Evolutionary conservation across 306 rosid genomes (phyloP).

Genomic region (Hippophae gyantsensis): DNA sequence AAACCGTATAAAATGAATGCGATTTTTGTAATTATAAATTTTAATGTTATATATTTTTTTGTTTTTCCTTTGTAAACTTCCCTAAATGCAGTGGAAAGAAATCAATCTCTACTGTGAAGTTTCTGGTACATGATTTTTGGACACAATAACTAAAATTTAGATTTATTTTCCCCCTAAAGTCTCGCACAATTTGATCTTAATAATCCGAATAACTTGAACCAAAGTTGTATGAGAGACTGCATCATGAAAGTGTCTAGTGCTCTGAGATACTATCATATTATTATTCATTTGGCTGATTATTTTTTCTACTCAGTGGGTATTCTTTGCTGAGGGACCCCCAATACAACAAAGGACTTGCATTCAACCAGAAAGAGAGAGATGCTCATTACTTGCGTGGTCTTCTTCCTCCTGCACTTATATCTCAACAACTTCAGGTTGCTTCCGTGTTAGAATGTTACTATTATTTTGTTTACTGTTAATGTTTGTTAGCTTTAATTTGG

Average conservation of each 20-base stretch:
- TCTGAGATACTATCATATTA: not conserved
- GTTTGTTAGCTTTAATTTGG: not conserved
- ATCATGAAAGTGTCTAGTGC: not conserved
- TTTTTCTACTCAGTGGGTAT: slow-evolving; percentile 52
- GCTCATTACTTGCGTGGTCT: slow-evolving; percentile 94
- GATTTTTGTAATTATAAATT: too few species aligned
- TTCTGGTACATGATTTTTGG: not conserved
- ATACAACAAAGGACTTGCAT: slow-evolving; percentile 88
- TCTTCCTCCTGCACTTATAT: slow-evolving; percentile 53
- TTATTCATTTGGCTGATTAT: not conserved
- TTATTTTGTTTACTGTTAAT: too few species aligned
- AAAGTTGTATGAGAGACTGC: not conserved
- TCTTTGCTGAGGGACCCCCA: slow-evolving; percentile 92
- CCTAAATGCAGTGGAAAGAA: too few species aligned
- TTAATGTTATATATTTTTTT: too few species aligned
- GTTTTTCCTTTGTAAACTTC: too few species aligned
- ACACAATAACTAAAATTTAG: not conserved
- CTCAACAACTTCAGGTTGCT: slow-evolving; percentile 83
- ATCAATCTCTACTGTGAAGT: too few species aligned
- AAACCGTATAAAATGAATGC: too few species aligned
- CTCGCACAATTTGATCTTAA: slow-evolving; percentile 2
- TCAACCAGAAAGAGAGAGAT: slow-evolving; percentile 86
- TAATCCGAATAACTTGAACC: not conserved
- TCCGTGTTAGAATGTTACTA: not conserved
- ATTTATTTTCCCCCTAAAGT: not conserved